Evolutionary conservation across 2,329 filamentous ascomycete genomes (phyloP), one percentile per base, ranked within the genome.

Genomic region (Aspergillus sp.): DNA sequence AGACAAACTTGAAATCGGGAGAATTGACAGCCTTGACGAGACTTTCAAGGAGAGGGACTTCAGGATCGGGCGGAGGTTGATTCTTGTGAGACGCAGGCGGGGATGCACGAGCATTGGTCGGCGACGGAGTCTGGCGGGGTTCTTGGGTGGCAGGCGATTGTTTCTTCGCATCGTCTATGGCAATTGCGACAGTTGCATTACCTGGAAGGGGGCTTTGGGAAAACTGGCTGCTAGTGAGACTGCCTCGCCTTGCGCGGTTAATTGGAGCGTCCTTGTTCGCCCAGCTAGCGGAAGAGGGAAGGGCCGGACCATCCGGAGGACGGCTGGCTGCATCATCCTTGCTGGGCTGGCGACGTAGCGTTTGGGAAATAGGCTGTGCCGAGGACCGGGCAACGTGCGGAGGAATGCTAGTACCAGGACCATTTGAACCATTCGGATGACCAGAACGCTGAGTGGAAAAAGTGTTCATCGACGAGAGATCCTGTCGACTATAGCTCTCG

Each of bases 211-310:
- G 90, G 62, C 90, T 96, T 2, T 88, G 84, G 28, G 87, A 82
- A 19, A 87, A 85, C 53, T 81, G 83, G 59, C 85, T 94, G 0
- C 87, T 90, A 30, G 87, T 85, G 55, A 89, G 81, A 59, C 89
- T 95, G n/a, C 69, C 57, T 30, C 71, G 50, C 80, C 86, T 56
- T 79, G 80, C 59, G 82, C 82, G 67, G 79, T 88, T 48, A 76
- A 79, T 66, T 73, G 80, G 61, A 47, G 82, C 74, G 60, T 83
- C 79, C 63, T 72, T 82, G 52, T 79, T 83, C 19, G 91, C 93
- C 93, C 93, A 98, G 61, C 85, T 96, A 4, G 91, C 93, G 3
- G 90, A 89, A 1, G 90, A 88, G 2, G 93, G 94, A 38, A 98
- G 73, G n/a, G 89, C 93, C 35, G 93, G 89, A 3, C 84, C 83